Conservation (phyloP, 2,329 filamentous ascomycete species). For the Leptographium flavum region DNA sequence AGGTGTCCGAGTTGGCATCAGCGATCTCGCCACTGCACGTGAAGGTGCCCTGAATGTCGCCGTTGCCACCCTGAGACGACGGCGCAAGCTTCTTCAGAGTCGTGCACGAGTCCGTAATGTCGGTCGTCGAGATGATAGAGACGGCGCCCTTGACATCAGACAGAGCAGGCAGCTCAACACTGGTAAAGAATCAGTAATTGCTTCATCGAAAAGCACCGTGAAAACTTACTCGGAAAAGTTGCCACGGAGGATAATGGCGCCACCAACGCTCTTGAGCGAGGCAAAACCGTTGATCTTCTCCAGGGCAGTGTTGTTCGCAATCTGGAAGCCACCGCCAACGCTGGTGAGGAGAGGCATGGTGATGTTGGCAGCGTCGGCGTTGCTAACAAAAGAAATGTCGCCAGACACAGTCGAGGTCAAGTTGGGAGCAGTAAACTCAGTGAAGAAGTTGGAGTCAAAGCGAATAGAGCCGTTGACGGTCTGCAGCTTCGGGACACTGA, state of each 20-base stretch:
- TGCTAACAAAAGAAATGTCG: constrained; percentile 49
- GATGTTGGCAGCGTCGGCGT: constrained; percentile 55
- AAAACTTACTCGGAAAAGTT: constrained; percentile 64
- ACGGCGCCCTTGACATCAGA: constrained; percentile 58
- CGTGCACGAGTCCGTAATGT: constrained; percentile 42
- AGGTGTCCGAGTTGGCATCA: constrained; percentile 35
- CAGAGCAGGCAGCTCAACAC: constrained; percentile 55
- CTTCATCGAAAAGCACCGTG: no score
- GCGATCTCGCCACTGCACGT: constrained; percentile 36
- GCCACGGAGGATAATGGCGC: constrained; percentile 74
- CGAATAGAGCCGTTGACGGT: constrained; percentile 66
- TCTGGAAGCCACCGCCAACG: constrained; percentile 65
- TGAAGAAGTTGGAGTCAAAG: constrained; percentile 68
- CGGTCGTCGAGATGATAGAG: constrained; percentile 50
- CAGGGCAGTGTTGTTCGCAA: constrained; percentile 82
- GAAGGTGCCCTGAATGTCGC: constrained; percentile 31
- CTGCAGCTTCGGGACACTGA: constrained; percentile 59
- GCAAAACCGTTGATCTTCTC: constrained; percentile 51
- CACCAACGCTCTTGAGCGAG: constrained; percentile 52
- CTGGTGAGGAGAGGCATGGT: constrained; percentile 53
- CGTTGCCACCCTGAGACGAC: constrained; percentile 22
- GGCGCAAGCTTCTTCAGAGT: constrained; percentile 32
- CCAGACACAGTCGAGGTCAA: constrained; percentile 50
- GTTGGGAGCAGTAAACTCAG: constrained; percentile 49
- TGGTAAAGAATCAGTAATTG: constrained; percentile 21